Evolutionary conservation across 495 filamentous ascomycete species (phyloP), one percentile per base, ranked within the genome.

Genomic region (Penicillium egyptiacum): DNA sequence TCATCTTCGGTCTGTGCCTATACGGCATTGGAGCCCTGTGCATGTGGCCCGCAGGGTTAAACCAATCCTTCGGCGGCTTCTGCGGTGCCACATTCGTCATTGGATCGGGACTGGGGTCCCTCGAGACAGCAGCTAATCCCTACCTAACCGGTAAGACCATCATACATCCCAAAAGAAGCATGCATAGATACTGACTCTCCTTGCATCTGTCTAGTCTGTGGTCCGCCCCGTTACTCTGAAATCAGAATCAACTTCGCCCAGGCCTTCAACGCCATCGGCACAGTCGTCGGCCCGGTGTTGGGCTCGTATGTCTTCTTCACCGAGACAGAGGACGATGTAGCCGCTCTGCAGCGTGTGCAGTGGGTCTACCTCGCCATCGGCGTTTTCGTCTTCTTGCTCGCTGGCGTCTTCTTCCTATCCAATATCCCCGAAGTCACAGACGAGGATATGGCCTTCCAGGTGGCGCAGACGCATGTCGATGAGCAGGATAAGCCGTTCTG

Each of bases 361-460:
- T 91, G 88, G 88, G 72, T 86, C 0, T 92, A 91, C 64, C 79
- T 91, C 0, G 86, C 81, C 47, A 84, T 90, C 49, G 87, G 87
- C 4, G 82, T 88, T 39, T 86, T 91, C 57, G 86, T 86, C 53
- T 88, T 86, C 46, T 71, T 81, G 23, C 81, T 89, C 19, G 83
- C 81, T 0, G 63, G 49, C 5, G 70, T 76, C 5, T 79, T 78
- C 42, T 79, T 75, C 54, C 43, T 76, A 33, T 71, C 76, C 25
- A 69, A 72, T 39, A 79, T 83, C 35, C 82, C 81, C 10, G 81
- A 85, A 53, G 71, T 84, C 33, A 82, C 81, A 0, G 80, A 83
- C 55, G 79, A 76, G 50, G 81, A 84, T 53, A 84, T 83, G 81
- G 74, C 71, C 1, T 77, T 76, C 54, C 81, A 82, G 60, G 80